Evolutionary conservation across 768 basidiomycete species (phyloP), one percentile per base, ranked within the genome.

Genomic region (Harrya chromipes): DNA sequence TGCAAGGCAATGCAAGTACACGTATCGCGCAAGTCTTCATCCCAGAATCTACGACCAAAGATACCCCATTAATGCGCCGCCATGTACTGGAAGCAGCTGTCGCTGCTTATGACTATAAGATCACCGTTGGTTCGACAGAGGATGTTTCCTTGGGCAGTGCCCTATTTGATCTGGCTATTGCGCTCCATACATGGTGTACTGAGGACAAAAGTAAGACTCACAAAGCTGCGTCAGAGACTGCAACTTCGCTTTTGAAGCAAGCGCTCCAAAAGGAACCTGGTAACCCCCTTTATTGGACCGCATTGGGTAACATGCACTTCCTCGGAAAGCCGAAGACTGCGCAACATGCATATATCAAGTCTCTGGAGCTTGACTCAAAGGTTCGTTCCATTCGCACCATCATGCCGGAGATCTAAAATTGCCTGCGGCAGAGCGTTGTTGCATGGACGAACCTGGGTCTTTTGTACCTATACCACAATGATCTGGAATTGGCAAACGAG

Each of bases 341-440:
- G 3, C 95, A 99, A 67, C 93, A 98, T 70, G 88, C 91, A 4
- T 97, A 91, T 59, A 83, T 97, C 62, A 87, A 82, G 50, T 87
- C 94, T 5, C 68, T 98, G 40, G 94, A 97, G 58, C 73, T 90
- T 34, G 85, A 97, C 63, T 68, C 80, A 0, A 95, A 95, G 76
- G 91, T 89, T 53, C 40, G 72, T 67, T 33, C 24, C 16, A 21
- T n/a, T 16, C 24, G 34, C n/a, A 12, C 6, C 17, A 21, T 40
- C 23, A 10, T 19, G 11, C 6, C 16, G 6, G 43, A 23, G 17
- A 24, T 6, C 17, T 50, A 34, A 58, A 19, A 24, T 43, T 49
- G 20, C 52, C 24, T 43, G 24, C 16, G 5, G 26, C 56, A 92
- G 88, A 85, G 84, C 60, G 83, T 84, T 26, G 57, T 69, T 13